These are phyloP conservation scores for Ilex aquifolium DNA, from an alignment of 257 asterid species.

Conservation along the genomic window DNA sequence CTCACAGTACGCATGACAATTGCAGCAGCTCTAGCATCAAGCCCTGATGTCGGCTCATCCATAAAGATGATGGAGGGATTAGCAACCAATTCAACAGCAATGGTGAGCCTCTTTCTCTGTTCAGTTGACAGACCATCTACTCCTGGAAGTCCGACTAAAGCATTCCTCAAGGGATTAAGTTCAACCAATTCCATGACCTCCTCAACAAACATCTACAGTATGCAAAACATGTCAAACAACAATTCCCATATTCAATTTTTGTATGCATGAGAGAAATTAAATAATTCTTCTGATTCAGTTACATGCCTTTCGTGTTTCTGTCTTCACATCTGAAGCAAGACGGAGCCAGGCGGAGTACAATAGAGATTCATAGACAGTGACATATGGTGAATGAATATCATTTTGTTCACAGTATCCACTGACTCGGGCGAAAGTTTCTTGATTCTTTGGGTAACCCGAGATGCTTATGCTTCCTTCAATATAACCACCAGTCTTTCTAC, in stretches of 20 bases:
- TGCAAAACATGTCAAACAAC: constrained; percentile 2
- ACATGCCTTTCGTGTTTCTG: constrained; percentile 66
- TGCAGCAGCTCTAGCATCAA: constrained; percentile 93
- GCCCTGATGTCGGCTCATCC: constrained; percentile 93
- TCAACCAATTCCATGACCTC: constrained; percentile 87
- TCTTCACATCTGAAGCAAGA: constrained; percentile 64
- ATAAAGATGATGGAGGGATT: constrained; percentile 84
- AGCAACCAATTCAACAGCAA: constrained; percentile 80
- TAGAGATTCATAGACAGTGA: constrained; percentile 77
- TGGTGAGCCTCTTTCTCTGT: constrained; percentile 79
- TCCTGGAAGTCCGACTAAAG: constrained; percentile 85
- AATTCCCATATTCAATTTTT: background rate
- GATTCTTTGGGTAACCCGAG: constrained; percentile 78
- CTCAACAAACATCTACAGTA: constrained; percentile 71
- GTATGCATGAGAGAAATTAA: background rate
- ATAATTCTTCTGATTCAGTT: background rate
- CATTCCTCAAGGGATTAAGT: constrained; percentile 56
- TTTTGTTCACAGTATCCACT: constrained; percentile 89
- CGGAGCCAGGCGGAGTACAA: constrained; percentile 92
- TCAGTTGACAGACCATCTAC: constrained; percentile 82
- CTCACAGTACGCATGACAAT: constrained; percentile 82
- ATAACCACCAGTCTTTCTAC: constrained; percentile 78
- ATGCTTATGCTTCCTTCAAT: constrained; percentile 69
- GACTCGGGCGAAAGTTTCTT: constrained; percentile 75
- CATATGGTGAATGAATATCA: constrained; percentile 85